Evolutionary conservation across 2,329 filamentous ascomycete genomes (phyloP).

Genomic region (Diplodia scrobiculata): DNA sequence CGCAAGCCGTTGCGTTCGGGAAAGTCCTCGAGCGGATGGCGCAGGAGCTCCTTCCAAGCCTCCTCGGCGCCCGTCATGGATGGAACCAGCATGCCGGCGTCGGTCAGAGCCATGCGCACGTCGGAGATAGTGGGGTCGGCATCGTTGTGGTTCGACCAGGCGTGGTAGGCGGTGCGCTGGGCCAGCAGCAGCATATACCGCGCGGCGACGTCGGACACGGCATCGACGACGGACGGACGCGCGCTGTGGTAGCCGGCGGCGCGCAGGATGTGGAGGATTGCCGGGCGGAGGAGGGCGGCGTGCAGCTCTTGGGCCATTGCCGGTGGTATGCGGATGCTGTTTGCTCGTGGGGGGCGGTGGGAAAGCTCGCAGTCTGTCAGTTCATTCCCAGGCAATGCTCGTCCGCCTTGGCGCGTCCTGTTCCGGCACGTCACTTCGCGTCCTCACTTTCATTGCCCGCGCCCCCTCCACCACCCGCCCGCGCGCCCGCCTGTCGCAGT

Average conservation of each 20-base stretch:
- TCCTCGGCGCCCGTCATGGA: constrained; percentile 69
- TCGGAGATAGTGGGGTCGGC: constrained; percentile 70
- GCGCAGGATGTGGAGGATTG: constrained; percentile 86
- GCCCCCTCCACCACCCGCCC: not conserved
- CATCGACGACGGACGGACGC: constrained; percentile 78
- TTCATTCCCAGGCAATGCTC: constrained; percentile 2
- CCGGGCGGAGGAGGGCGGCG: constrained; percentile 80
- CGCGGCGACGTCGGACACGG: constrained; percentile 81
- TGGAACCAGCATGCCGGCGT: constrained; percentile 73
- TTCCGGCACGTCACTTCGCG: constrained; percentile 19
- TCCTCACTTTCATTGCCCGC: constrained; percentile 22
- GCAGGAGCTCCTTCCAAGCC: constrained; percentile 58
- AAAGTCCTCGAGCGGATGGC: constrained; percentile 49
- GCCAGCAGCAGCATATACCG: constrained; percentile 78
- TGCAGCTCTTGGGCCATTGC: constrained; percentile 51
- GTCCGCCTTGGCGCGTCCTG: constrained; percentile 8
- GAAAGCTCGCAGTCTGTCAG: constrained; percentile 18
- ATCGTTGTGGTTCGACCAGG: constrained; percentile 68
- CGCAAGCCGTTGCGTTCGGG: constrained; percentile 46
- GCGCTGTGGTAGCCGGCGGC: constrained; percentile 87
- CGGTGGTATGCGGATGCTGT: not conserved
- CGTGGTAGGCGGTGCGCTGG: constrained; percentile 70
- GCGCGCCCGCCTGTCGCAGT: not conserved
- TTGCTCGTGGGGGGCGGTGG: constrained; percentile 5
- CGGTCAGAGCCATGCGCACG: constrained; percentile 80